Conservation (phyloP, 257 asterid species). For the Gentiana straminea region DNA sequence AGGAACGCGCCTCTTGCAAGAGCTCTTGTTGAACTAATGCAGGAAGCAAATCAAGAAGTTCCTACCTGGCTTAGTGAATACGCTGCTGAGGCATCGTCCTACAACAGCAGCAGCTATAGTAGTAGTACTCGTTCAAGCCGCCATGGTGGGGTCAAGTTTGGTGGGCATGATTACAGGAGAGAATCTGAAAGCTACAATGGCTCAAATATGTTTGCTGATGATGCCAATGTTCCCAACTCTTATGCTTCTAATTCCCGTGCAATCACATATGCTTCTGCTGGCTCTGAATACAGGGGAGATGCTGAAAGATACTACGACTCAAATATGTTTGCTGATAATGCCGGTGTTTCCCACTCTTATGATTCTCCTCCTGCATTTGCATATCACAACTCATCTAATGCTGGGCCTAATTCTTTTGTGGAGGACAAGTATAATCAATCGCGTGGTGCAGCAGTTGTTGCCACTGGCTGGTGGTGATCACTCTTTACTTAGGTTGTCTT, state of each 20-base stretch:
- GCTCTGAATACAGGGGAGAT: conserved; percentile 11
- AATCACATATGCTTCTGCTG: conserved; percentile 1
- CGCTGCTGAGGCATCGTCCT: conserved; percentile 24
- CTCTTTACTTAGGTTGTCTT: conserved; percentile 1
- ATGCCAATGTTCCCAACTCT: conserved; percentile 1
- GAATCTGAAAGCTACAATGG: conserved; percentile 10
- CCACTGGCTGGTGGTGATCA: conserved; percentile 36
- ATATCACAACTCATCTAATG: neutral
- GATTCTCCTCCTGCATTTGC: conserved; percentile 9
- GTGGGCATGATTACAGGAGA: conserved; percentile 22
- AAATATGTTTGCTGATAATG: conserved; percentile 12
- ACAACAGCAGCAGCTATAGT: neutral
- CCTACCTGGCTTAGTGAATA: conserved; percentile 45
- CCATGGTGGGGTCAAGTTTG: conserved; percentile 15
- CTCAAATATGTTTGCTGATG: conserved; percentile 15
- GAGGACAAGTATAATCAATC: conserved; percentile 9
- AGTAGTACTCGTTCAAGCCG: conserved; percentile 17
- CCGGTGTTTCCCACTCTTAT: conserved; percentile 1
- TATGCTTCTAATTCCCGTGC: conserved; percentile 12
- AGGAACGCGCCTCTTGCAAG: conserved; percentile 44
- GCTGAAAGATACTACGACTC: conserved; percentile 12
- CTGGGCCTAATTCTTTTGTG: conserved; percentile 6
- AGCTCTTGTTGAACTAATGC: conserved; percentile 46
- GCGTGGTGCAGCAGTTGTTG: conserved; percentile 16
- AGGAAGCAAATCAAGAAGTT: conserved; percentile 49